Evolutionary conservation across 1,284 basidiomycete species (phyloP), one percentile per base, ranked within the genome.

Genomic region (Xerocomus amazonicus): DNA sequence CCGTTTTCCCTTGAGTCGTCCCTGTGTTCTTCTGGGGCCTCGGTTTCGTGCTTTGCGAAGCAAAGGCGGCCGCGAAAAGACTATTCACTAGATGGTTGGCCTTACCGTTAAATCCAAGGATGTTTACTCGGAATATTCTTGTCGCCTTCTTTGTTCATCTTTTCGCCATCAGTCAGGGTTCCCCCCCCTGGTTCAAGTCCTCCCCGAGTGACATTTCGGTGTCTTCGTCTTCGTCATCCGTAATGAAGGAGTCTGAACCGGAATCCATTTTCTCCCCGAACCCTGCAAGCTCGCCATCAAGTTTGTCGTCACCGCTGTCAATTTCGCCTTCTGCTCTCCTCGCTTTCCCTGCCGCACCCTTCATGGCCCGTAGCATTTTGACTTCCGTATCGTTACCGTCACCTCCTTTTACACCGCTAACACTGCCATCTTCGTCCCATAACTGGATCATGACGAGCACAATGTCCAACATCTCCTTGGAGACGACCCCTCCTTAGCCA

Each of bases 81-180:
- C 76, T 70, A 54, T 79, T 78, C 8, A 75, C 73, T n/a, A 79
- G 74, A 55, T 78, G 72, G 37, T 71, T 63, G 13, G 59, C 56
- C 53, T 62, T 70, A 43, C 29, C 52, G 26, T 26, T 19, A 36
- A 35, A 45, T 23, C 43, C 51, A 29, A 41, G 43, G 19, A 4
- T 4, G 19, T 23, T 23, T 23, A 4, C 19, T 39, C 46, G 48
- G 10, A 7, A 26, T 35, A 7, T 4, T 29, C 9, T 47, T 47
- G 19, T 52, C 47, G 27, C 52, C 51, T 33, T 48, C 48, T 0
- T 51, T 52, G 13, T 45, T 50, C 48, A 55, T 58, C 14, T 54
- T 57, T 4, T 56, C 59, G 9, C 61, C 56, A 14, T 55, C 61
- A 4, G 49, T 45, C 4, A 23, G 9, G 8, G 53, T 23, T 23